Evolutionary conservation across 2,329 filamentous ascomycete species (phyloP).

Genomic region (Exophiala sp.): DNA sequence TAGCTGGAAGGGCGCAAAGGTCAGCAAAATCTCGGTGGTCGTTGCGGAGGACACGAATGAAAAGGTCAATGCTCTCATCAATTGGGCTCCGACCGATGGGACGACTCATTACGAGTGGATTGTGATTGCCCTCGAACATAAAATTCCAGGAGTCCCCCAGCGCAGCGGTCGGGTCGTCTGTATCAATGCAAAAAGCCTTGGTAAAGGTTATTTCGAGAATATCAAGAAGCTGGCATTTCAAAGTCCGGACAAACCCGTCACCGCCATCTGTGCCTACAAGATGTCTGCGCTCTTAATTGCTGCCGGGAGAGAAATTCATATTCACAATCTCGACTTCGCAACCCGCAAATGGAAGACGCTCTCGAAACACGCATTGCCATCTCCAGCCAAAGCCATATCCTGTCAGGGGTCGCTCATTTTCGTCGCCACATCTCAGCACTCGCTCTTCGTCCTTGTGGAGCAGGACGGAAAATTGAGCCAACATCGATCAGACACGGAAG

Average conservation of each 20-base stretch:
- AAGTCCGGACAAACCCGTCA: conserved; percentile 13
- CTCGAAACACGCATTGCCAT: conserved; percentile 41
- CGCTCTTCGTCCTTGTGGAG: conserved; percentile 39
- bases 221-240: conserved; percentile 14
- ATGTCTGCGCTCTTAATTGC: conserved; percentile 42
- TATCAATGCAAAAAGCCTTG: conserved; percentile 22
- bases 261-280: conserved; percentile 36
- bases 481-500: conserved; percentile 33
- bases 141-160: background rate
- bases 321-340: conserved; percentile 40
- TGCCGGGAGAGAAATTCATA: conserved; percentile 40
- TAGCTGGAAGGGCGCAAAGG: conserved; percentile 3
- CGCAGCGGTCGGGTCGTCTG: conserved; percentile 18
- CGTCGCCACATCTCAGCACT: conserved; percentile 51
- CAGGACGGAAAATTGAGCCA: conserved; percentile 33
- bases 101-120: conserved; percentile 25
- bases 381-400: conserved; percentile 47
- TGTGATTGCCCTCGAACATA: conserved; percentile 25
- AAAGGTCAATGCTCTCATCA: conserved; percentile 22
- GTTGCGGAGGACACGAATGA: conserved; percentile 21
- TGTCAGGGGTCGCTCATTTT: conserved; percentile 45
- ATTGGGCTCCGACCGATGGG: conserved; percentile 23
- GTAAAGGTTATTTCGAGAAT: conserved; percentile 9
- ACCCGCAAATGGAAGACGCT: conserved; percentile 39
- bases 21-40: conserved; percentile 7